Evolutionary conservation across 768 basidiomycete species (phyloP).

Genomic region (Lactifluus echinatus): DNA sequence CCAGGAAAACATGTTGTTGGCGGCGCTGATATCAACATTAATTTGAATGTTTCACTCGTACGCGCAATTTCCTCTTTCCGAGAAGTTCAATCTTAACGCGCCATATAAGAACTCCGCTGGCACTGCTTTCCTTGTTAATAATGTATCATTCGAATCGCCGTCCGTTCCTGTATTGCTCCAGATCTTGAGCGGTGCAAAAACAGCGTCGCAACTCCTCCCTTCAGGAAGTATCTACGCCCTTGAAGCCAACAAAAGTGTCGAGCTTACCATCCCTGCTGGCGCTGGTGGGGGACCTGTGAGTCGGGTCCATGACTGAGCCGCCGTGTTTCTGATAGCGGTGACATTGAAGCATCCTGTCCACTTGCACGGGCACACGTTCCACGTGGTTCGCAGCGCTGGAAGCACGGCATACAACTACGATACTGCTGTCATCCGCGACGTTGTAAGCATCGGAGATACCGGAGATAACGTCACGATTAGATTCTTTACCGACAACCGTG

Average conservation of each 20-base stretch:
- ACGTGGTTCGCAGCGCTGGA: too few relatives aligned
- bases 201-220: constrained; percentile 41
- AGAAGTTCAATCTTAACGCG: background rate
- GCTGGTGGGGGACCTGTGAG: background rate
- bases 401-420: constrained; percentile 14
- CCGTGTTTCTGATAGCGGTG: background rate
- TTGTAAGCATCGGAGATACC: constrained; percentile 23
- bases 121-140: background rate
- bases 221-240: constrained; percentile 39
- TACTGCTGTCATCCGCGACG: constrained; percentile 40
- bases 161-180: constrained; percentile 7
- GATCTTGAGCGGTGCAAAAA: too few relatives aligned
- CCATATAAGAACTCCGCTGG: background rate
- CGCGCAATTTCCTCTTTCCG: background rate
- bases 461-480: constrained; percentile 21
- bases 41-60: background rate
- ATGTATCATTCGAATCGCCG: background rate
- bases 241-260: constrained; percentile 39
- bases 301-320: too few relatives aligned
- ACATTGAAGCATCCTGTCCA: too few relatives aligned
- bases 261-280: constrained; percentile 27
- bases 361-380: too few relatives aligned
- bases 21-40: too few relatives aligned
- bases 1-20: background rate
- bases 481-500: constrained; percentile 25